Evolutionary conservation across 495 filamentous ascomycete genomes (phyloP).

Genomic region (Choiromyces venosus): DNA sequence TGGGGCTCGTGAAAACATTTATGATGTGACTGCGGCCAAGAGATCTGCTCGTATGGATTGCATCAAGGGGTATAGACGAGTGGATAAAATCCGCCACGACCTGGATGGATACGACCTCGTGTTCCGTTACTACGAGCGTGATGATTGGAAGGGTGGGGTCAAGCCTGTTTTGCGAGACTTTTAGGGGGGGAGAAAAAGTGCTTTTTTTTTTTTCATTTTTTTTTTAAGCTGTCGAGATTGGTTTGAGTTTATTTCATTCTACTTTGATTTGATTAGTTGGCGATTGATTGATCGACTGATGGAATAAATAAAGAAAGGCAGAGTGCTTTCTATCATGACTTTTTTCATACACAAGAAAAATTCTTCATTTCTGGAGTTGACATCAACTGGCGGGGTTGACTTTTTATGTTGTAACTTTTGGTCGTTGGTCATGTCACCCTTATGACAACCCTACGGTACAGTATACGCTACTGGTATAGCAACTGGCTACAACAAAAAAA

Average conservation of each 20-base stretch:
- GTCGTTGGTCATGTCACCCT: too few species aligned
- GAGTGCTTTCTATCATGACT: neutral
- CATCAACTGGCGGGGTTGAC: neutral
- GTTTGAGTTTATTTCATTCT: neutral
- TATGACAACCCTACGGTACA: too few species aligned
- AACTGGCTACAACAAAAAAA: too few species aligned
- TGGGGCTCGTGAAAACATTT: slow-evolving; percentile 40
- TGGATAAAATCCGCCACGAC: slow-evolving; percentile 95
- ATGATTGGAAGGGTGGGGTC: slow-evolving; percentile 66
- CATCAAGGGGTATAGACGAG: slow-evolving; percentile 78
- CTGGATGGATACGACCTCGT: slow-evolving; percentile 96
- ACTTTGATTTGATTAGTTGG: neutral
- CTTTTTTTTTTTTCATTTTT: neutral
- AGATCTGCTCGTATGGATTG: slow-evolving; percentile 68
- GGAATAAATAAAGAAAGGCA: too few species aligned
- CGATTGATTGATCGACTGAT: neutral
- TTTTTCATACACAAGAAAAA: neutral
- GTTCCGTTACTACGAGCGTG: slow-evolving; percentile 91
- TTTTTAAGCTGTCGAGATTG: neutral
- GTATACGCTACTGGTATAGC: too few species aligned
- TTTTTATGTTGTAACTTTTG: neutral
- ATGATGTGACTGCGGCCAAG: slow-evolving; percentile 41
- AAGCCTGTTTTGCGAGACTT: slow-evolving; percentile 38
- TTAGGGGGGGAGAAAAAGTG: slow-evolving; percentile 5
- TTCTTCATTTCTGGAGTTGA: neutral